These are phyloP conservation scores for Lachancea cidri DNA, from an alignment of 805 yeast species.

Conservation along the genomic window DNA sequence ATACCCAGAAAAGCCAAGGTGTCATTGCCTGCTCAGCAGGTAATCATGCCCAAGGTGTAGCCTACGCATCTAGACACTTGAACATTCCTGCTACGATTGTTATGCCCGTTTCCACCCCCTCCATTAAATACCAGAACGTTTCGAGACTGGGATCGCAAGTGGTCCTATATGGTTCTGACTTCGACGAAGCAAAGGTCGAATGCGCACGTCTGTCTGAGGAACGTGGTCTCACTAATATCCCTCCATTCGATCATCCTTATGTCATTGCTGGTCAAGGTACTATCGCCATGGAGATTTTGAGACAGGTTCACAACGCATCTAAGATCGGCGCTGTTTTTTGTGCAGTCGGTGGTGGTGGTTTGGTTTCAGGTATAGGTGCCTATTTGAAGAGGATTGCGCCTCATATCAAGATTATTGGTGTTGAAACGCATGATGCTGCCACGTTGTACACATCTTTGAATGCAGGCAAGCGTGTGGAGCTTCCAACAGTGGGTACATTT, in stretches of 20 bases:
- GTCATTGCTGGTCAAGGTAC: slow-evolving; percentile 99
- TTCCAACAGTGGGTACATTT: slow-evolving; percentile 83
- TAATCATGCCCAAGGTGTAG: slow-evolving; percentile 99
- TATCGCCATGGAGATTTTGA: slow-evolving; percentile 83
- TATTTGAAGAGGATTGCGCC: slow-evolving; percentile 95
- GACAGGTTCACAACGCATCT: slow-evolving; percentile 66
- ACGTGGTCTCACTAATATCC: slow-evolving; percentile 79
- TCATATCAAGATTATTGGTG: slow-evolving; percentile 93
- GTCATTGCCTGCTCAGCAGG: slow-evolving; percentile 99
- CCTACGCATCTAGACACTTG: slow-evolving; percentile 78
- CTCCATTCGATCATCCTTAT: slow-evolving; percentile 98
- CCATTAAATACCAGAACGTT: slow-evolving; percentile 89
- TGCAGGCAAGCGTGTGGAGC: slow-evolving; percentile 46
- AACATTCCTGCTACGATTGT: slow-evolving; percentile 93
- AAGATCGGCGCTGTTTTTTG: slow-evolving; percentile 82
- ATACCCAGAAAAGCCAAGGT: slow-evolving; percentile 60
- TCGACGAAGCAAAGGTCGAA: slow-evolving; percentile 91
- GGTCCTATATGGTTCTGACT: slow-evolving; percentile 88
- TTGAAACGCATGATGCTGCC: slow-evolving; percentile 93
- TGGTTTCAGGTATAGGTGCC: slow-evolving; percentile 84
- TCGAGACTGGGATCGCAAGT: slow-evolving; percentile 91
- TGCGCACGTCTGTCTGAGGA: slow-evolving; percentile 66
- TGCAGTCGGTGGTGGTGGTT: slow-evolving; percentile 97
- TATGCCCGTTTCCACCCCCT: slow-evolving; percentile 97
- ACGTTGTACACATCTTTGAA: slow-evolving; percentile 75